Evolutionary conservation across 2,329 filamentous ascomycete genomes (phyloP), one percentile per base, ranked within the genome.

Genomic region (Ophiostoma quercus): DNA sequence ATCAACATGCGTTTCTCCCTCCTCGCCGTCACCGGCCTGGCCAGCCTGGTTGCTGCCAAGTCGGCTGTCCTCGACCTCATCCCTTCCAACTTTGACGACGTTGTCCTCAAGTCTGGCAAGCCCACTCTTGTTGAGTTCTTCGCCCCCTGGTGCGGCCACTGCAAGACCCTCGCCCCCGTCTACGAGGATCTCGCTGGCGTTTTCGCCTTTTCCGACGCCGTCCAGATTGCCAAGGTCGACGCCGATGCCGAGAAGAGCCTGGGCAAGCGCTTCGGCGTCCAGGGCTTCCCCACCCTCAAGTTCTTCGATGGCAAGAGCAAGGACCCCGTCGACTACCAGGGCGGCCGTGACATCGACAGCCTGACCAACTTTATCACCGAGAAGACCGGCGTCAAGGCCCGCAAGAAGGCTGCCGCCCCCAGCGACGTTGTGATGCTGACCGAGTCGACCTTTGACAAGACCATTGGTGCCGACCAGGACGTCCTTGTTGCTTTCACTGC

Each of bases 91-190:
- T 99, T 99, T 79, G 94, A 98, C 83, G 83, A 90, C 66, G 85
- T 97, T 69, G 92, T 97, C 73, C 85, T 97, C 72, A 88, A 96
- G 79, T 94, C 92, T 65, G 93, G 93, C 80, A 98, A 96, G 84
- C 94, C 95, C 62, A 94, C 95, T 0, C 89, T 99, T 34, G 93
- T 98, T 76, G 94, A 98, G 80, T 99, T 99, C 87, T 98, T 96
- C 78, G 95, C 95, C 43, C 94, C 94, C 32, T 99, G 95, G 95
- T 99, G 95, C 78, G 96, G 95, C 41, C 95, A 99, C 85, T 99
- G 95, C 92, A 98, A 98, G 87, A 96, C 84, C 77, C 90, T 99
- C 43, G 95, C 95, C 19, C 96, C 95, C 67, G 84, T 96, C 71
- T 99, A 96, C 81, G 95, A 99, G 79, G 92, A 99, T 78, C 88